Percentiles rank a stretch among this genome's conserved stretches.
Evolutionary conservation across 441 rosid species (phyloP).

Genomic region (Aleurites moluccanus): DNA sequence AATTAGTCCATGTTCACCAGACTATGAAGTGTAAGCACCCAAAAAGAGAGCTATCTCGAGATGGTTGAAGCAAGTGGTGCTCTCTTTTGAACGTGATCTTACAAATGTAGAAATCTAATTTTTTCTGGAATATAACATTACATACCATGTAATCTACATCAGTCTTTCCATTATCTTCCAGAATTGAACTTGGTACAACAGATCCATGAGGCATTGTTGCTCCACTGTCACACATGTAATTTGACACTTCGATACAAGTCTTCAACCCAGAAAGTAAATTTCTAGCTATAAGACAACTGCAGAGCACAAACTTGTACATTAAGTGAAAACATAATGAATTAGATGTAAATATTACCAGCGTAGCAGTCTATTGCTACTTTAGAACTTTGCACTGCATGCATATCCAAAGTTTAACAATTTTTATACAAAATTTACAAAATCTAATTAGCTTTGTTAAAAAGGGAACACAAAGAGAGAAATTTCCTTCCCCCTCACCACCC

Average conservation of each 20-base stretch:
- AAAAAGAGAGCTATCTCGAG: conserved; percentile 6
- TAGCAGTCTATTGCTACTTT: neutral
- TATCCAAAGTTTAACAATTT: neutral
- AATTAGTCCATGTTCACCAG: neutral
- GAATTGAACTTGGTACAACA: conserved; percentile 45
- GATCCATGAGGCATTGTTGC: conserved; percentile 49
- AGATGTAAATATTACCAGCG: conserved; percentile 6
- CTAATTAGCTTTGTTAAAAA: neutral
- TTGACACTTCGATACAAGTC: conserved; percentile 74
- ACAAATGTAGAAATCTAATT: neutral
- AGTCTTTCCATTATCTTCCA: conserved; percentile 59
- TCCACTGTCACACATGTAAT: conserved; percentile 67
- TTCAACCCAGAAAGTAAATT: conserved; percentile 70
- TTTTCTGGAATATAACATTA: neutral
- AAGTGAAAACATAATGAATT: conserved; percentile 1
- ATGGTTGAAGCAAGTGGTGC: neutral
- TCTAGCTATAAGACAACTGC: conserved; percentile 82
- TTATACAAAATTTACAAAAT: neutral
- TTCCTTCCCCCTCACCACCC: no score
- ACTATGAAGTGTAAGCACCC: neutral
- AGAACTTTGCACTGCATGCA: neutral
- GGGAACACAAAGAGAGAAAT: neutral
- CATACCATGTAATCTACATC: conserved; percentile 51
- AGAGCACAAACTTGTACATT: conserved; percentile 24
- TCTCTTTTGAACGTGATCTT: neutral